Evolutionary conservation across 805 yeast species (phyloP).

Genomic region (Komagataella pseudopastoris): DNA sequence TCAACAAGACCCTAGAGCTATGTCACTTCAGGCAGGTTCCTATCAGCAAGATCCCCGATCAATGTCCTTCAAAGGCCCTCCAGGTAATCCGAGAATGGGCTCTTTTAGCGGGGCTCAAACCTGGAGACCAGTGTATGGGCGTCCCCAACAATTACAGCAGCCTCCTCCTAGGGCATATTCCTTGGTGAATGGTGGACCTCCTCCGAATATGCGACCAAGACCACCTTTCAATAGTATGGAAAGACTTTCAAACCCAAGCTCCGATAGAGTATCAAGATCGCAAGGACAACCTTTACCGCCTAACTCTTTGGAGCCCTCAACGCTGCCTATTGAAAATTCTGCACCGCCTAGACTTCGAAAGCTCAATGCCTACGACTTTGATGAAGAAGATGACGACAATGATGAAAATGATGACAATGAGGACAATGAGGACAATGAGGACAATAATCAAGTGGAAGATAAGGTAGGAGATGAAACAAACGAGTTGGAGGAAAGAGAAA

Average conservation of each 20-base stretch:
- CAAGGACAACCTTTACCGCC: background rate
- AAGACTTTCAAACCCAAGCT: background rate
- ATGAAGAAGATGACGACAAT: conserved; percentile 12
- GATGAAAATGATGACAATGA: conserved; percentile 4
- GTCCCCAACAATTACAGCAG: background rate
- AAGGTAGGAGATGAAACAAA: background rate
- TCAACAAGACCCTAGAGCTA: background rate
- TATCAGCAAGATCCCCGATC: background rate
- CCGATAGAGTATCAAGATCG: background rate
- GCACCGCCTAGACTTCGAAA: conserved; percentile 11
- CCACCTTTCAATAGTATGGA: background rate
- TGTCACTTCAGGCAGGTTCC: background rate
- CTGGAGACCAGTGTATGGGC: background rate
- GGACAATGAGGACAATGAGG: background rate
- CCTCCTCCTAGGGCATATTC: background rate
- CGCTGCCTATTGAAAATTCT: background rate
- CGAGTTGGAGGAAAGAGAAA: background rate
- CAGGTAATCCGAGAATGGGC: background rate
- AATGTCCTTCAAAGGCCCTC: background rate
- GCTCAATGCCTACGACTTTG: conserved; percentile 13
- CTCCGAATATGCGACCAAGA: background rate
- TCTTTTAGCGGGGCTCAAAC: background rate
- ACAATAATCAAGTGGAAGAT: background rate
- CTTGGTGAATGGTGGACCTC: background rate
- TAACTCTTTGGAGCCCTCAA: background rate